phyloP scores from a whole-genome alignment of 495 filamentous ascomycete species.

The Paragyromitra xinjiangensis region DNA sequence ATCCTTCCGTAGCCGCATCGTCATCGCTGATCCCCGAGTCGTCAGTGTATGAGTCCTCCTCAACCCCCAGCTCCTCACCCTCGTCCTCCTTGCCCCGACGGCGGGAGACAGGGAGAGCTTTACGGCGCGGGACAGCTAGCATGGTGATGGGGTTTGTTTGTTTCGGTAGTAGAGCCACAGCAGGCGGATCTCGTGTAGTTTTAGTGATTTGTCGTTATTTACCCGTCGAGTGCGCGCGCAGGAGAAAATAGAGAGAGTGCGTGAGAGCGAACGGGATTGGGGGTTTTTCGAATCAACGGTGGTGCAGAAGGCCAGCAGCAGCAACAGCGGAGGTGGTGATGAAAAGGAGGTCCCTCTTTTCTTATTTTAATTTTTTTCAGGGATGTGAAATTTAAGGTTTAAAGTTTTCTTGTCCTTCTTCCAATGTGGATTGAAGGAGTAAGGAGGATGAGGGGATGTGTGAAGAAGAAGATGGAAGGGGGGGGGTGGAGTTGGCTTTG shows the following conservation, averaged over 20 bases:
- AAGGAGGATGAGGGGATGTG: not conserved
- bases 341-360: not conserved
- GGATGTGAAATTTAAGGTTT: constrained; percentile 12
- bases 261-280: constrained; percentile 8
- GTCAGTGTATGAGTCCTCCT: constrained; percentile 53
- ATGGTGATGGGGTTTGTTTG: constrained; percentile 30
- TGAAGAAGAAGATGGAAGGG: not conserved
- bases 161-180: constrained; percentile 17
- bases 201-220: constrained; percentile 25
- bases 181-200: constrained; percentile 4
- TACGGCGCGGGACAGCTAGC: constrained; percentile 42
- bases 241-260: not conserved
- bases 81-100: constrained; percentile 46
- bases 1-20: constrained; percentile 47
- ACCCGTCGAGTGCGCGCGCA: constrained; percentile 35
- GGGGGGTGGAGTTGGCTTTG: constrained; percentile 7
- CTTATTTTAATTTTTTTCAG: constrained; percentile 3
- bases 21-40: constrained; percentile 55
- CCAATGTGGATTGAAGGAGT: constrained; percentile 10
- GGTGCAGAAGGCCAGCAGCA: not conserved
- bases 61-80: constrained; percentile 48
- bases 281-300: not conserved
- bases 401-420: not conserved
- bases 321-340: constrained; percentile 4
- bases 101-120: constrained; percentile 41